Evolutionary conservation across 1,284 basidiomycete species (phyloP).

Genomic region (Agroathelia rolfsii): DNA sequence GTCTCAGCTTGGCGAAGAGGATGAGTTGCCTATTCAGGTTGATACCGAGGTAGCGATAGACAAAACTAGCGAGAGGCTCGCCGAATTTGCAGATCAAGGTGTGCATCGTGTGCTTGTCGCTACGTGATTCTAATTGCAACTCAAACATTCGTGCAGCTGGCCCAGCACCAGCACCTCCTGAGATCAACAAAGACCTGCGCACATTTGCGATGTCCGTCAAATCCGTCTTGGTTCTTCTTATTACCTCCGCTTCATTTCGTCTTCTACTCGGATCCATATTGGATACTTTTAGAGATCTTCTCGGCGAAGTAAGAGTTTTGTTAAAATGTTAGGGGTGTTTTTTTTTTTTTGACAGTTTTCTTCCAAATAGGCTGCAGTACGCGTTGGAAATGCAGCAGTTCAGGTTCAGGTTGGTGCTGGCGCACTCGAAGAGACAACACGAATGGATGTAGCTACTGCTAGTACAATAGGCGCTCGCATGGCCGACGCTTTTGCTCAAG

Average conservation of each 20-base stretch:
- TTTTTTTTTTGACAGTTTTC: no score
- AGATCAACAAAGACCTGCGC: conserved; percentile 26
- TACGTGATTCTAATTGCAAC: background rate
- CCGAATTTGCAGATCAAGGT: conserved; percentile 15
- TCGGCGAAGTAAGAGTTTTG: no score
- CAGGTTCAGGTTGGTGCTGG: conserved; percentile 7
- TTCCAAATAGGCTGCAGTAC: conserved; percentile 11
- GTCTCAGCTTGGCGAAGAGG: conserved; percentile 15
- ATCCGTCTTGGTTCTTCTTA: conserved; percentile 23
- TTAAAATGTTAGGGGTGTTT: no score
- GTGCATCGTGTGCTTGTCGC: conserved; percentile 3
- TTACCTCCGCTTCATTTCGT: conserved; percentile 38
- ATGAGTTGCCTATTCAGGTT: conserved; percentile 18
- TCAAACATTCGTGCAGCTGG: conserved; percentile 2
- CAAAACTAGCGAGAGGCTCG: conserved; percentile 7
- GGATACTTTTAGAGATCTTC: no score
- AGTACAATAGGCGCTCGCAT: background rate
- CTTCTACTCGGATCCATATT: conserved; percentile 29
- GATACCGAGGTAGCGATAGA: conserved; percentile 19
- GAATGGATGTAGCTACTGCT: background rate
- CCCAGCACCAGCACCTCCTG: conserved; percentile 19
- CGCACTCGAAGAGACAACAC: background rate
- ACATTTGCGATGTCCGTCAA: conserved; percentile 24
- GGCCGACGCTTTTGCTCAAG: background rate
- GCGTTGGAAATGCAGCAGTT: conserved; percentile 16